A percentile compares a stretch with the other conserved stretches of the same genome.
phyloP scores from a whole-genome alignment of 768 basidiomycete species.

The Saitozyma podzolica region DNA sequence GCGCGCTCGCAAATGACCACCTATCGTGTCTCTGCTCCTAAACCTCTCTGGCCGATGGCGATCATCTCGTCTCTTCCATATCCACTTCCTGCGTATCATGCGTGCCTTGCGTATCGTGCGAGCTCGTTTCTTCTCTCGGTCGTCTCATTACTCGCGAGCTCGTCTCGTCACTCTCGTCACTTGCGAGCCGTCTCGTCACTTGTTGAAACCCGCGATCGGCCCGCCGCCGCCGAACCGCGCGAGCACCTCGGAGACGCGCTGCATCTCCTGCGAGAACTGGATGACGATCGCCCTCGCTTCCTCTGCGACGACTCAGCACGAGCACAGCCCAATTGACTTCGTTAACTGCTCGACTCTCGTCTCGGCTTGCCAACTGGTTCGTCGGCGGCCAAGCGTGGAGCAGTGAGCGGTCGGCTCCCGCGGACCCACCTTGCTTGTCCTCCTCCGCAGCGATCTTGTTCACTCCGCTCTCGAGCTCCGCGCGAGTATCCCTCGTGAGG shows the following conservation, averaged over 20 bases:
- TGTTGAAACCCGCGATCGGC: too few species aligned
- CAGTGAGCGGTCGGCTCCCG: not conserved
- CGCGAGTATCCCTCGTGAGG: conserved; percentile 14
- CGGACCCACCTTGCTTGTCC: conserved; percentile 30
- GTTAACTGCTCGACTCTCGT: too few species aligned
- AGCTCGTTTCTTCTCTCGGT: too few species aligned
- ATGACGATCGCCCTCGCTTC: conserved; percentile 21
- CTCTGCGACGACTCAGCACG: conserved; percentile 11
- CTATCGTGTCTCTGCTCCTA: too few species aligned
- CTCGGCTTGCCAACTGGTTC: not conserved
- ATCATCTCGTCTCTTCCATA: too few species aligned
- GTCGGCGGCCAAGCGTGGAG: not conserved
- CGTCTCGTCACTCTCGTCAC: too few species aligned
- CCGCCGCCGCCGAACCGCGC: conserved; percentile 13
- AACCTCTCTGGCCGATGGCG: too few species aligned
- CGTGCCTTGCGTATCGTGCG: too few species aligned
- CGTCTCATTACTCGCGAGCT: too few species aligned
- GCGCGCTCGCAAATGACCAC: too few species aligned
- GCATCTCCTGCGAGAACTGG: conserved; percentile 26
- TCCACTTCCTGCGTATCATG: too few species aligned
- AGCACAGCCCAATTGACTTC: not conserved
- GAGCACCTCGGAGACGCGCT: conserved; percentile 18
- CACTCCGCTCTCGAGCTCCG: conserved; percentile 25
- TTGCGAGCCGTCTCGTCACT: too few species aligned
- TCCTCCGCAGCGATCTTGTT: conserved; percentile 28